Conservation (phyloP, 2,329 filamentous ascomycete genomes). For the Pseudophaeomoniella oleicola region DNA sequence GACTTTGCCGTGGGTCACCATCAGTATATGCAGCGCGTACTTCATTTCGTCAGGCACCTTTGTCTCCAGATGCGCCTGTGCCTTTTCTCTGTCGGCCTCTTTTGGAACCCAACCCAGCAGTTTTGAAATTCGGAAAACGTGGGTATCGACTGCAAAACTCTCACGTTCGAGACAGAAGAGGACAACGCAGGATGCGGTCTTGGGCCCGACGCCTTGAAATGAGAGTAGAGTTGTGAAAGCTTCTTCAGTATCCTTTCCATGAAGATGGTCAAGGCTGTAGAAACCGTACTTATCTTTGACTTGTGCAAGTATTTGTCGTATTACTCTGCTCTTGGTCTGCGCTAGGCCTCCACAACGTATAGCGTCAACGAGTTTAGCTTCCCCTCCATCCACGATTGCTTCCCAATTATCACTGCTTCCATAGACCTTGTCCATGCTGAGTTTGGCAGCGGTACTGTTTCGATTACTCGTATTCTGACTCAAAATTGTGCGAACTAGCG, state of each 20-base stretch:
- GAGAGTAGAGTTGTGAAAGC: constrained; percentile 42
- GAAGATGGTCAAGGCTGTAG: constrained; percentile 40
- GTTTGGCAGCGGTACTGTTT: constrained; percentile 57
- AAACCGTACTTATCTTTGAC: constrained; percentile 11
- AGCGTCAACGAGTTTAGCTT: constrained; percentile 29
- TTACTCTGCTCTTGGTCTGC: constrained; percentile 38
- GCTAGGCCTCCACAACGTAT: constrained; percentile 47
- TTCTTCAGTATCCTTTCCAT: constrained; percentile 35
- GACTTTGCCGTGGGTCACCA: constrained; percentile 47
- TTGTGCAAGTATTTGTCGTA: constrained; percentile 12
- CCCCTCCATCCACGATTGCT: constrained; percentile 25
- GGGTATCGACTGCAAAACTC: constrained; percentile 51
- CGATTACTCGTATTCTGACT: constrained; percentile 44
- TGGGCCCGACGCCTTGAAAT: constrained; percentile 51
- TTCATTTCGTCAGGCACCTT: constrained; percentile 47
- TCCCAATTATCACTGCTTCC: constrained; percentile 37
- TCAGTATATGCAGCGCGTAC: constrained; percentile 46
- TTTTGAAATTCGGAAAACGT: constrained; percentile 48
- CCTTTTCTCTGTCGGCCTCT: constrained; percentile 13
- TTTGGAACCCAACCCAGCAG: constrained; percentile 49
- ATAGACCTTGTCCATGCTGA: constrained; percentile 57
- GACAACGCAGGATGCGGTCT: constrained; percentile 50
- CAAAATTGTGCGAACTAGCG: constrained; percentile 46
- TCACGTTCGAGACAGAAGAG: constrained; percentile 51
- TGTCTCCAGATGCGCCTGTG: constrained; percentile 40